A percentile compares a stretch with the other conserved stretches of the same genome.
phyloP scores from a whole-genome alignment of 192 early-diverging fungal genomes.

The Coemansia sp. region DNA sequence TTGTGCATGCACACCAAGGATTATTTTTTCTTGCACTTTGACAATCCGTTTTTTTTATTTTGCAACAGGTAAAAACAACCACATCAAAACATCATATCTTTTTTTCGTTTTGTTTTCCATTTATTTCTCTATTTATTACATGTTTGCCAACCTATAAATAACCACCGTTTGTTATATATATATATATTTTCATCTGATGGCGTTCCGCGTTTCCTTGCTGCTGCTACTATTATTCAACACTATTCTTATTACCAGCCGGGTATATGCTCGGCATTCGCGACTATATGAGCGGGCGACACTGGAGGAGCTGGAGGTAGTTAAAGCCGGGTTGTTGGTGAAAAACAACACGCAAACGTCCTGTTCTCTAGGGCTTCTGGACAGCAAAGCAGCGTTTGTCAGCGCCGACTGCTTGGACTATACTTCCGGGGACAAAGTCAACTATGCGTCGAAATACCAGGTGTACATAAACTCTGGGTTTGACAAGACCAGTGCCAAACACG shows the following conservation, averaged over 20 bases:
- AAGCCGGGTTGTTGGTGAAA: slow-evolving; percentile 25
- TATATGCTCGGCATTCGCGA: neutral
- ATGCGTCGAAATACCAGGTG: slow-evolving; percentile 4
- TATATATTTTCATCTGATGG: too few relatives aligned
- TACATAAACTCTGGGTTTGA: slow-evolving; percentile 9
- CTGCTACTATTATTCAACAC: neutral
- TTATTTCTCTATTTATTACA: too few relatives aligned
- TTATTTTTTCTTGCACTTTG: too few relatives aligned
- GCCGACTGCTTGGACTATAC: slow-evolving; percentile 31
- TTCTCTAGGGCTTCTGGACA: slow-evolving; percentile 25
- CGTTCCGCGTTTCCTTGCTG: too few relatives aligned
- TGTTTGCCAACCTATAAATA: too few relatives aligned
- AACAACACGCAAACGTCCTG: slow-evolving; percentile 25
- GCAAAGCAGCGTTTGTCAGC: slow-evolving; percentile 17
- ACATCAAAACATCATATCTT: too few relatives aligned
- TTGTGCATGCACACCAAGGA: too few relatives aligned
- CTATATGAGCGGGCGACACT: neutral
- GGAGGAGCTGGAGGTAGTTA: slow-evolving; percentile 7
- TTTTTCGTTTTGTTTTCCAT: too few relatives aligned
- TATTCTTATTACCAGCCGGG: neutral
- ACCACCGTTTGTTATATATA: too few relatives aligned
- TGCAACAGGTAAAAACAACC: too few relatives aligned
- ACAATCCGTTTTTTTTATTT: too few relatives aligned
- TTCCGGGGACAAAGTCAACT: slow-evolving; percentile 7
- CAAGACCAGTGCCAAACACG: neutral